These are phyloP conservation scores for Bacidia gigantensis DNA, from an alignment of 495 filamentous ascomycete species.

Conservation along the genomic window DNA sequence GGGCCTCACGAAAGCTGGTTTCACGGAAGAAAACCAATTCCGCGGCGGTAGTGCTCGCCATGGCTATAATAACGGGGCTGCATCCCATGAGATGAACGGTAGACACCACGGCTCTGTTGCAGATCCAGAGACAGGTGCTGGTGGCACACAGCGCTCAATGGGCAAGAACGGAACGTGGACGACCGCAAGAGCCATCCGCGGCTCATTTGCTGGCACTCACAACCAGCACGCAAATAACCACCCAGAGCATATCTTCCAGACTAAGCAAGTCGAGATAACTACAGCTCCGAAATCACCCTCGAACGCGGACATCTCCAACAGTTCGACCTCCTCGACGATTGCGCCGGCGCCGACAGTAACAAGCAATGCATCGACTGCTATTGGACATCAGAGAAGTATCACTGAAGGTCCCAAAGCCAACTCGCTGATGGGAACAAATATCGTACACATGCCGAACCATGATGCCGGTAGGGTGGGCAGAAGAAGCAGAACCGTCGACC, in stretches of 20 bases:
- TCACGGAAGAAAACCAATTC: constrained; percentile 5
- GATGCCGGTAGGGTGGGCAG: constrained; percentile 5
- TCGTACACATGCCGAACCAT: constrained; percentile 9
- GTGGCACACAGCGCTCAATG: neutral
- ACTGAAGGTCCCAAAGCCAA: constrained; percentile 12
- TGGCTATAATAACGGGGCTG: constrained; percentile 1
- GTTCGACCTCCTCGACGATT: neutral
- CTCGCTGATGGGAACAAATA: constrained; percentile 14
- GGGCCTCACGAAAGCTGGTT: constrained; percentile 18
- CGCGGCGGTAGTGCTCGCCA: neutral
- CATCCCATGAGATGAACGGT: neutral
- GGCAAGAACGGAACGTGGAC: constrained; percentile 2
- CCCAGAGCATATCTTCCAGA: constrained; percentile 9
- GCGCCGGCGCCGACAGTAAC: neutral
- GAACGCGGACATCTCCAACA: neutral
- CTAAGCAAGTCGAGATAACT: constrained; percentile 8
- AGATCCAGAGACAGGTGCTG: neutral
- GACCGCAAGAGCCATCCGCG: constrained; percentile 1
- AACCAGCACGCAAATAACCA: neutral
- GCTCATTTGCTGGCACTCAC: neutral
- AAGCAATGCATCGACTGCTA: neutral
- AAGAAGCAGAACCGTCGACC: constrained; percentile 9
- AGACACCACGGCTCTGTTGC: neutral
- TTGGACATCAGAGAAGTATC: neutral
- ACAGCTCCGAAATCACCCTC: constrained; percentile 4